Evolutionary conservation across 2,329 filamentous ascomycete species (phyloP), one percentile per base, ranked within the genome.

Genomic region (Onygenales sp.): DNA sequence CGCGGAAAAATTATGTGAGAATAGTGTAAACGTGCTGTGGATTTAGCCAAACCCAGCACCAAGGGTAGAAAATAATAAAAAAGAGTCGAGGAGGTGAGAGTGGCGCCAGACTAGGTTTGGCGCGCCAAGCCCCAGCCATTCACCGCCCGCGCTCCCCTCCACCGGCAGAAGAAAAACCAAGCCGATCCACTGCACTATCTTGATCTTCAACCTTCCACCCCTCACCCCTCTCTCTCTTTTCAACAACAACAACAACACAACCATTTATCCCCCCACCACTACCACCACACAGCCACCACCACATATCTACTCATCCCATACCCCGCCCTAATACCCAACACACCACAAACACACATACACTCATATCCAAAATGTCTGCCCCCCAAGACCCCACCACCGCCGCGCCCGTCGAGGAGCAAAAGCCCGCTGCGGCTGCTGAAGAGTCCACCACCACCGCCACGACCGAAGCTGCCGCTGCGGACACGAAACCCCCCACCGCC

Each of bases 301-400:
- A 33, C 42, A 6, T 14, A 31, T 21, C 6, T 27, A 33, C 6
- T 5, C 51, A 54, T 53, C 50, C 34, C 43, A 57, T 37, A 37
- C 48, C 39, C 39, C 27, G 21, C 11, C 31, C 40, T 10, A 46
- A 33, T 17, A 11, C 34, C 40, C 13, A 36, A 32, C 32, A 39
- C 32, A 49, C 37, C 21, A 47, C 44, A 39, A 9, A 39, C 36
- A 39, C 36, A 39, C 3, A 39, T 6, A 39, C 36, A 39, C 42
- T 17, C 17, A 33, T 49, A 17, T 37, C 27, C 52, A 63, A 66
- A 58, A 73, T 73, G 70, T 71, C 70, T 68, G 70, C 70, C 66
- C 63, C 73, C 65, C 62, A 67, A 56, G 69, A 73, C 67, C 69
- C 70, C 68, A 64, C 70, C 60, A 62, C 58, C 61, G 63, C 66